Base-by-base conservation (phyloP, 2,329 filamentous ascomycete genomes). In the Zymoseptoria brevis region DNA sequence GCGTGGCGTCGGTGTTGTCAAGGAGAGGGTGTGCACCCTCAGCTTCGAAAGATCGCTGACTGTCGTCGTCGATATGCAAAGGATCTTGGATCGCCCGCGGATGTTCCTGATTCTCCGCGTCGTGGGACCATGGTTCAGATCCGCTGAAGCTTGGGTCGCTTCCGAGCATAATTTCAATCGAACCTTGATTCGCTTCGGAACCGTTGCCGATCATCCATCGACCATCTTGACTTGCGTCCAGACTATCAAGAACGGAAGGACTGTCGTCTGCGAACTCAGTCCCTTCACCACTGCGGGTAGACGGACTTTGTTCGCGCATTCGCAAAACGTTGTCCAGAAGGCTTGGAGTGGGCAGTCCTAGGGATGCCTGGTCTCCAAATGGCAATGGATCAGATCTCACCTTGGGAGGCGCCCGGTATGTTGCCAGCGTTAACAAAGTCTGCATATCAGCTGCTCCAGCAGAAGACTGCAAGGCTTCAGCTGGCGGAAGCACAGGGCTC, bases 401-500 rank as follows among this genome's bases (percentile, higher is more conserved):
- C 26, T 57, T 60, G 29, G 62, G 49, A 8, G 56, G 60, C 41
- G 63, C 60, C 51, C 64, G 59, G 58, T 70, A 71, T 19, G 62
- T 66, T 52, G 67, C 67, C 16, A 67, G 62, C 45, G 65, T 60
- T 19, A 71, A 64, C 30, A 69, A 50, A 8, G 62, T 59, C 21
- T 54, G 61, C 41, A 57, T 29, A 19, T 60, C 56, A 48, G 60
- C 59, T 53, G 58, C 41, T 52, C 56, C 30, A 53, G 48, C 35
- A 58, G 57, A 54, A 19, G 55, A 54, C 54, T 55, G 48, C 49
- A 60, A 57, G 53, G 60, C 59, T 50, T 55, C 60, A 61, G 60
- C 49, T 88, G 52, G 80, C 5, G 84, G 86, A 16, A 90, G 74
- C 2, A 84, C 83, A 8, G 87, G 87, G 26, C 87, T 88, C 53